Conservation (phyloP, 2,329 filamentous ascomycete genomes). For the Colletotrichum sp. region DNA sequence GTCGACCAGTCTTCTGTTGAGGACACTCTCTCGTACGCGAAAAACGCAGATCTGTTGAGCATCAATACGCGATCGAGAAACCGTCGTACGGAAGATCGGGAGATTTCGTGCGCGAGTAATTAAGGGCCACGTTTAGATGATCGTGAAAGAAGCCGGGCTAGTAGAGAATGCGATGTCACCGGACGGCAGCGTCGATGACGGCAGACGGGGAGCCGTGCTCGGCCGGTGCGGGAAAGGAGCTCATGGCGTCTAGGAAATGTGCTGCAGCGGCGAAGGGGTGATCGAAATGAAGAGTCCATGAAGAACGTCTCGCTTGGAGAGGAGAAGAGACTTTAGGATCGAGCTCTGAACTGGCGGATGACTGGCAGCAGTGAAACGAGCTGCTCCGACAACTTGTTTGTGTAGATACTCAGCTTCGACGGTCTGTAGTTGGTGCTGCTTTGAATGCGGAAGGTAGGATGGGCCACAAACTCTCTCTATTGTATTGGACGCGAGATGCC, state of each 20-base stretch:
- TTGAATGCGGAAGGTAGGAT: background rate
- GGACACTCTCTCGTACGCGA: background rate
- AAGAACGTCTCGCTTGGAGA: background rate
- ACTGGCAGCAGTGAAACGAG: background rate
- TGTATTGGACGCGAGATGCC: background rate
- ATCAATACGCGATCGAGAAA: background rate
- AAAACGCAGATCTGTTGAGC: background rate
- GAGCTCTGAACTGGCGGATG: background rate
- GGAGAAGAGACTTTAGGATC: background rate
- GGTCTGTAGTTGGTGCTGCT: background rate
- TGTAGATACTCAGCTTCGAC: background rate
- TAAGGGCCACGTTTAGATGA: background rate
- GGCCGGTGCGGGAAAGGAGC: background rate
- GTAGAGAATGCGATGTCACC: background rate
- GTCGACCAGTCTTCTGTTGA: background rate
- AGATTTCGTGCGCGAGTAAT: background rate
- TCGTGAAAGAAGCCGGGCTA: background rate
- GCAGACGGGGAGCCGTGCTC: background rate
- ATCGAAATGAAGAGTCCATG: background rate
- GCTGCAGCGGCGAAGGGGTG: background rate
- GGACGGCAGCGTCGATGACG: background rate
- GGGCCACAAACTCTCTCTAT: background rate
- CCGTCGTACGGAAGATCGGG: background rate
- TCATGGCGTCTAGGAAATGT: background rate
- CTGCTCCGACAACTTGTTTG: background rate